Conservation (phyloP, 2,329 filamentous ascomycete genomes). For the Cercospora sesami region DNA sequence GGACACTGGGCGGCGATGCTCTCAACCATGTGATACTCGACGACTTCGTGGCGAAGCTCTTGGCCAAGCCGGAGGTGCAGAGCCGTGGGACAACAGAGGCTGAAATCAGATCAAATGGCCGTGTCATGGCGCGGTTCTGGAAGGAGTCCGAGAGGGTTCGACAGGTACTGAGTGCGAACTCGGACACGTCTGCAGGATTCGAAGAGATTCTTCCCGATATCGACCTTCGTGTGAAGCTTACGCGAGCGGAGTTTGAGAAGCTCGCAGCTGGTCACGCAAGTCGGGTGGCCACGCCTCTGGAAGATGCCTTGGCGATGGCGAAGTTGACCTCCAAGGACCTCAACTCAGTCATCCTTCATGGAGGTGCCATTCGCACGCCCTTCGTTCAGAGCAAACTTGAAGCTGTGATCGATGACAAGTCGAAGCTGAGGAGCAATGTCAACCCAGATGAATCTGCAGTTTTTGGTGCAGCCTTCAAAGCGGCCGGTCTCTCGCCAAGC, state of each 20-base stretch:
- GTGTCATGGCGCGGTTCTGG: slow-evolving; percentile 83
- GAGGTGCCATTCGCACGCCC: slow-evolving; percentile 84
- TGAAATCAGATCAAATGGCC: slow-evolving; percentile 71
- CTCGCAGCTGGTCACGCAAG: slow-evolving; percentile 67
- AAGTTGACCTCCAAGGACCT: slow-evolving; percentile 73
- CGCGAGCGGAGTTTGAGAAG: slow-evolving; percentile 76
- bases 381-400: slow-evolving; percentile 92
- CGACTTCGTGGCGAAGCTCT: slow-evolving; percentile 80
- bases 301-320: slow-evolving; percentile 71
- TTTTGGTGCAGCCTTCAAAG: slow-evolving; percentile 93
- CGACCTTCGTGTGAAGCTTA: slow-evolving; percentile 89
- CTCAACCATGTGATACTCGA: slow-evolving; percentile 86
- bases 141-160: slow-evolving; percentile 87
- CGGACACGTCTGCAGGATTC: slow-evolving; percentile 74
- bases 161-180: slow-evolving; percentile 91
- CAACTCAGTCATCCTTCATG: slow-evolving; percentile 89
- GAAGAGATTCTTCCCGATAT: slow-evolving; percentile 89
- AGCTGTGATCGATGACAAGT: slow-evolving; percentile 65
- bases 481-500: slow-evolving; percentile 84
- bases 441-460: slow-evolving; percentile 97
- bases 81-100: slow-evolving; percentile 62
- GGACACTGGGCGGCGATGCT: slow-evolving; percentile 82
- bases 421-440: slow-evolving; percentile 88
- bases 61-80: slow-evolving; percentile 64
- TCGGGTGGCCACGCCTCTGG: slow-evolving; percentile 68